A percentile compares a stretch with the other conserved stretches of the same genome.
These are phyloP conservation scores for Ophiostoma fasciatum DNA, from an alignment of 2,329 filamentous ascomycete species.

Conservation along the genomic window DNA sequence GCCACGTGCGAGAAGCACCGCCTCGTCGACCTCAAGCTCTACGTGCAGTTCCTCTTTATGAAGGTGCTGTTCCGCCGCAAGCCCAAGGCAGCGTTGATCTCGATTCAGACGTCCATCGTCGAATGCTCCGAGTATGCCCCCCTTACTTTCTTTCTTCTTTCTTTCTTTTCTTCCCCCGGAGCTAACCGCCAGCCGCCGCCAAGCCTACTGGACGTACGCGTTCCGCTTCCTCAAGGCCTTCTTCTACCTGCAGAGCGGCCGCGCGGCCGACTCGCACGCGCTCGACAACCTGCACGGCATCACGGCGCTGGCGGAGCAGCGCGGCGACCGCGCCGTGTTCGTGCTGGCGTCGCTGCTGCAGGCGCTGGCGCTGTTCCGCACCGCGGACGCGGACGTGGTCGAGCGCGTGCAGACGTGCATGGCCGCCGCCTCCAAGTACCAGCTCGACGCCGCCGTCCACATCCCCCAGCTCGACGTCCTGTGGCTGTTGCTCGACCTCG, in stretches of 20 bases:
- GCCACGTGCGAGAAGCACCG: constrained; percentile 51
- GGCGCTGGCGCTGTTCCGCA: constrained; percentile 52
- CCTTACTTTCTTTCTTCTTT: constrained; percentile 6
- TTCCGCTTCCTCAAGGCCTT: constrained; percentile 61
- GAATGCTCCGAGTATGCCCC: constrained; percentile 54
- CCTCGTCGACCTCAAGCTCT: constrained; percentile 56
- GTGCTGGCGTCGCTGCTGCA: constrained; percentile 54
- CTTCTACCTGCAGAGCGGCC: constrained; percentile 47
- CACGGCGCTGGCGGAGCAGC: constrained; percentile 39
- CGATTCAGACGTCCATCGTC: constrained; percentile 51
- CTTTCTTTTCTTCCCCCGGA: constrained; percentile 1
- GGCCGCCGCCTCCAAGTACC: constrained; percentile 57
- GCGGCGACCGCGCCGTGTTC: constrained; percentile 48
- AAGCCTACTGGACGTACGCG: constrained; percentile 65
- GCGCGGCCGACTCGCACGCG: constrained; percentile 44
- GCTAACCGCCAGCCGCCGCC: constrained; percentile 26
- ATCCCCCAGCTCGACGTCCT: constrained; percentile 54
- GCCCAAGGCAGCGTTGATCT: constrained; percentile 57
- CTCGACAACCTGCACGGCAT: constrained; percentile 57
- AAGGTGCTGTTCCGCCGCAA: constrained; percentile 57
- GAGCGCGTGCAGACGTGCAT: constrained; percentile 59
- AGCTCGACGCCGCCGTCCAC: constrained; percentile 47
- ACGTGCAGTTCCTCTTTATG: constrained; percentile 58
- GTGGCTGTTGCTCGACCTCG: constrained; percentile 53
- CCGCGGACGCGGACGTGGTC: constrained; percentile 47